phyloP scores from a whole-genome alignment of 352 stramenopile species.

The Vaucheria bursata region DNA sequence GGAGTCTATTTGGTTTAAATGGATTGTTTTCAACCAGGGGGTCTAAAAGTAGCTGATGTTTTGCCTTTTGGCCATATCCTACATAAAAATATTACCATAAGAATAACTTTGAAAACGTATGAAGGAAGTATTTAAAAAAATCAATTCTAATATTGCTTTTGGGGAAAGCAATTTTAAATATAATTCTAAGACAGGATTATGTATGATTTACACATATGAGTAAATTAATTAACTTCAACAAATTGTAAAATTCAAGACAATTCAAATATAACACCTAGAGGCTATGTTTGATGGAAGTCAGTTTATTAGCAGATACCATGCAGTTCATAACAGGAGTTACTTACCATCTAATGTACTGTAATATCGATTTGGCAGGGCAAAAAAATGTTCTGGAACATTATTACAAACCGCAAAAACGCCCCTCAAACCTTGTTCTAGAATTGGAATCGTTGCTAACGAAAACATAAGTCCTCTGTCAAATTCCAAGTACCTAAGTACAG shows the following conservation, averaged over 20 bases:
- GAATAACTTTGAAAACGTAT: too few relatives aligned
- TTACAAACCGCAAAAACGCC: conserved; percentile 32
- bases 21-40: conserved; percentile 22
- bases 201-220: too few relatives aligned
- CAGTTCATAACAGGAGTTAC: conserved; percentile 11
- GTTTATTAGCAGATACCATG: too few relatives aligned
- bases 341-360: conserved; percentile 44
- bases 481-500: conserved; percentile 10
- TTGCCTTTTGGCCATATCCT: conserved; percentile 35
- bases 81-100: too few relatives aligned
- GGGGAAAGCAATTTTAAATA: too few relatives aligned
- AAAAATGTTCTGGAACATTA: conserved; percentile 26
- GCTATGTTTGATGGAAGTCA: too few relatives aligned
- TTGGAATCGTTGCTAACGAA: conserved; percentile 16
- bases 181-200: too few relatives aligned
- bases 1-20: conserved; percentile 16
- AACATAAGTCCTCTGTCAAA: conserved; percentile 12
- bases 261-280: too few relatives aligned
- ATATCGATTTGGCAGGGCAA: conserved; percentile 22
- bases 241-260: too few relatives aligned
- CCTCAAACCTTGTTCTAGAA: conserved; percentile 36
- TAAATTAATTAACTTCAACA: too few relatives aligned
- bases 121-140: too few relatives aligned
- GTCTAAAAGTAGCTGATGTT: conserved; percentile 41
- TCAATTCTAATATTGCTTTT: too few relatives aligned